Percentiles rank a stretch among this genome's conserved stretches.
phyloP scores from a whole-genome alignment of 2,329 filamentous ascomycete species.

The Kalaharituber pfeilii region DNA sequence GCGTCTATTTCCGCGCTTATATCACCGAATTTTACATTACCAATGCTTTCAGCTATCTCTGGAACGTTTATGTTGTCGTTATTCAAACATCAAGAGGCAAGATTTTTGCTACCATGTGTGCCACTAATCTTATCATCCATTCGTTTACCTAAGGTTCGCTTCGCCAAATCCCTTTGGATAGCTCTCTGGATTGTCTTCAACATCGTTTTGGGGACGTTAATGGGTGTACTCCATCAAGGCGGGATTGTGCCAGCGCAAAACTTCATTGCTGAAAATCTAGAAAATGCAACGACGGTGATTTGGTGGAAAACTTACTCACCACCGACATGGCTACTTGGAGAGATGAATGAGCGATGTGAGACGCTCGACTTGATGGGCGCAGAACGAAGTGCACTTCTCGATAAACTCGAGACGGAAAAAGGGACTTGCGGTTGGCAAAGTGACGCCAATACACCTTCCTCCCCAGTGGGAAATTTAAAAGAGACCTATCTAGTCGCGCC shows the following conservation, averaged over 20 bases:
- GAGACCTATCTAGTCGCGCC: constrained; percentile 32
- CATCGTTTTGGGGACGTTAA: constrained; percentile 31
- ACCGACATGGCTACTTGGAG: constrained; percentile 34
- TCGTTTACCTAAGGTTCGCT: constrained; percentile 26
- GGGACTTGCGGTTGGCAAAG: constrained; percentile 10
- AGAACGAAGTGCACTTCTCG: constrained; percentile 28
- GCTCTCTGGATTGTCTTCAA: constrained; percentile 35
- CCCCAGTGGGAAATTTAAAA: too few species aligned
- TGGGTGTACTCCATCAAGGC: constrained; percentile 39
- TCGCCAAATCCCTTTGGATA: constrained; percentile 26
- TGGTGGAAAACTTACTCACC: constrained; percentile 41
- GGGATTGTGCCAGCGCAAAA: constrained; percentile 35
- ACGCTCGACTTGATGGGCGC: constrained; percentile 36
- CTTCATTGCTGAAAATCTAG: constrained; percentile 17
- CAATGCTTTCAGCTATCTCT: constrained; percentile 20
- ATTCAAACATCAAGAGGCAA: constrained; percentile 33
- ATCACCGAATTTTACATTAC: constrained; percentile 20
- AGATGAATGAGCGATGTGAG: constrained; percentile 22
- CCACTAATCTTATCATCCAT: constrained; percentile 36
- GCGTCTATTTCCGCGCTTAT: constrained; percentile 32
- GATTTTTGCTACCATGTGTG: constrained; percentile 35
- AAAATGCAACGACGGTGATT: constrained; percentile 28
- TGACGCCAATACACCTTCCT: too few species aligned
- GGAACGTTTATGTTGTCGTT: constrained; percentile 18
- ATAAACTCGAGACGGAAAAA: constrained; percentile 25